Evolutionary conservation across 2,329 filamentous ascomycete species (phyloP).

Genomic region (Ascochyta rabiei): DNA sequence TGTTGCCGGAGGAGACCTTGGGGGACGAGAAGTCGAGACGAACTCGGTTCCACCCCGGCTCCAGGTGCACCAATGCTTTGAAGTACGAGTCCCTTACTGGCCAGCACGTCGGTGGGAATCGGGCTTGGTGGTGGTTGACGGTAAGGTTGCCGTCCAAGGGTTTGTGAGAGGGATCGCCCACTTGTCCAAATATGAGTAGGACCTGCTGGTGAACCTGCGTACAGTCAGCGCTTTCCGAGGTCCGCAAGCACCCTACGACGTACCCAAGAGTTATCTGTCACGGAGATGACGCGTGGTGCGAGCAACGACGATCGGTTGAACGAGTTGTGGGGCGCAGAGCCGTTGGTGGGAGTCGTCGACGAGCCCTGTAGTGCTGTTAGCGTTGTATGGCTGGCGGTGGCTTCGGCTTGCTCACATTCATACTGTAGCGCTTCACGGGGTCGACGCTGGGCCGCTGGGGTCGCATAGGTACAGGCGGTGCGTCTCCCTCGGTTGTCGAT

Average conservation of each 20-base stretch:
- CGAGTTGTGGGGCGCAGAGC: slow-evolving; percentile 50
- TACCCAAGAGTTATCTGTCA: slow-evolving; percentile 86
- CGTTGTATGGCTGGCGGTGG: neutral
- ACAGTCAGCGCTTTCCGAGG: slow-evolving; percentile 17
- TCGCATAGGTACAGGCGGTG: slow-evolving; percentile 57
- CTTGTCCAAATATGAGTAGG: slow-evolving; percentile 78
- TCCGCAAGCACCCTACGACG: slow-evolving; percentile 36
- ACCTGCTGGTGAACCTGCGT: slow-evolving; percentile 88
- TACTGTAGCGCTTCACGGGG: slow-evolving; percentile 63
- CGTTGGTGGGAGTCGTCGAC: slow-evolving; percentile 58
- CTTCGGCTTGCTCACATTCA: slow-evolving; percentile 36
- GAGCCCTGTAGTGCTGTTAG: slow-evolving; percentile 52
- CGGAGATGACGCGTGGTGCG: slow-evolving; percentile 78
- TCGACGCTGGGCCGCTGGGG: slow-evolving; percentile 50
- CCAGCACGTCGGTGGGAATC: slow-evolving; percentile 82
- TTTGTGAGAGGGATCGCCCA: slow-evolving; percentile 73
- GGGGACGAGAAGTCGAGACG: slow-evolving; percentile 87
- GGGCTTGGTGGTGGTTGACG: slow-evolving; percentile 81
- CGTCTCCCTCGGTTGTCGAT: slow-evolving; percentile 72
- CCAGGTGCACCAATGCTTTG: slow-evolving; percentile 89
- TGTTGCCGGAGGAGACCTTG: slow-evolving; percentile 73
- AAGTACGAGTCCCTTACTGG: slow-evolving; percentile 89
- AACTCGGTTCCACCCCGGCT: slow-evolving; percentile 85
- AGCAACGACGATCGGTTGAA: slow-evolving; percentile 73
- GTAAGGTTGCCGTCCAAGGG: slow-evolving; percentile 79